Evolutionary conservation across 345 rosid genomes (phyloP).

Genomic region (Rubroshorea leprosula): DNA sequence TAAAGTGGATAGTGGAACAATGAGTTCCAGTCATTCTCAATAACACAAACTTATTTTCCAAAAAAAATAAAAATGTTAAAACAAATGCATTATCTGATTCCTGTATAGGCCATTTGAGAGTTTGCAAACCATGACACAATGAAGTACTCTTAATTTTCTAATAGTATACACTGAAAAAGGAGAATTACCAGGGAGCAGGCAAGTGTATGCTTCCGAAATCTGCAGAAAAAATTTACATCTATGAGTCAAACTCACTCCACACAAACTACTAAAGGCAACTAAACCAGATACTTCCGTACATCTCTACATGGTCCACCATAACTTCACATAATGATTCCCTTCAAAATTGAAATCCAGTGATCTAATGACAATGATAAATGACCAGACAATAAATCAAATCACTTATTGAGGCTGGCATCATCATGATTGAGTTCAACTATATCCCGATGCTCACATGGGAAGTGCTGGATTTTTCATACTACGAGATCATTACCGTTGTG

Average conservation of each 20-base stretch:
- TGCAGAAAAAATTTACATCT: not conserved
- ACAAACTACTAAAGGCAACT: not conserved
- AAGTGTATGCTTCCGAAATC: not conserved
- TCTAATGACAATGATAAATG: too few relatives aligned
- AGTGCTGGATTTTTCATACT: not conserved
- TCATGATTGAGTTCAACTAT: not conserved
- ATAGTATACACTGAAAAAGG: not conserved
- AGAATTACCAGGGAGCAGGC: not conserved
- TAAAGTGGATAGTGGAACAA: constrained; percentile 81
- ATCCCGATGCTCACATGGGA: not conserved
- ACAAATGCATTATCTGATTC: not conserved
- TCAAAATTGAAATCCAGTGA: too few relatives aligned
- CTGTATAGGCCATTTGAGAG: not conserved
- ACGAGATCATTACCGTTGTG: not conserved
- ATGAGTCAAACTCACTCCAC: not conserved
- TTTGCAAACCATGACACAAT: not conserved
- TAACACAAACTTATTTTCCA: constrained; percentile 22
- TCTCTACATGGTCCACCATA: too few relatives aligned
- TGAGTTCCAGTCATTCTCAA: constrained; percentile 67
- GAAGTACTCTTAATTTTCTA: not conserved
- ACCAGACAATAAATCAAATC: too few relatives aligned
- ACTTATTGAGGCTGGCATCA: not conserved
- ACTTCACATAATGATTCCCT: too few relatives aligned
- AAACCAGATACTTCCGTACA: too few relatives aligned
- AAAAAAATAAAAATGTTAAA: too few relatives aligned